Conservation (phyloP, 2,329 filamentous ascomycete genomes). For the Verruconis gallopava region DNA sequence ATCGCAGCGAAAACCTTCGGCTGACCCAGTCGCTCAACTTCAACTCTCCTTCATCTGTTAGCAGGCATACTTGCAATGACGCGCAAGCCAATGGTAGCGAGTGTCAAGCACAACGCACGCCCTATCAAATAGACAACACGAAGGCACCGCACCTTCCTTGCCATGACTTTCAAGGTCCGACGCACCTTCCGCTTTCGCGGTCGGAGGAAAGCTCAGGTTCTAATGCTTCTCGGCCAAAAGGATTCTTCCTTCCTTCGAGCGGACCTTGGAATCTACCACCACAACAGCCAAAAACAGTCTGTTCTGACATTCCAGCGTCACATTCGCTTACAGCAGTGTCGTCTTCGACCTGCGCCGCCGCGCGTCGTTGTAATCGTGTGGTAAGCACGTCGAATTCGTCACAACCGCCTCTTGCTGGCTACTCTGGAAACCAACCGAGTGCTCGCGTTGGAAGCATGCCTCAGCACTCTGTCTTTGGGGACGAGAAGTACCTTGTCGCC, state of each 20-base stretch:
- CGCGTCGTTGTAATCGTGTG: slow-evolving; percentile 1
- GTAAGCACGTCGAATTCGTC: slow-evolving; percentile 2
- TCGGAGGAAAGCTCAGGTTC: slow-evolving; percentile 2
- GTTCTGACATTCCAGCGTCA: background rate
- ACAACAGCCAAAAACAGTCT: slow-evolving; percentile 1
- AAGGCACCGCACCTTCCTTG: background rate
- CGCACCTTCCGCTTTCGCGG: slow-evolving; percentile 1
- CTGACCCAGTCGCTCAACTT: slow-evolving; percentile 3
- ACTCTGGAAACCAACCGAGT: slow-evolving; percentile 1
- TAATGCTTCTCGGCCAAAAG: background rate
- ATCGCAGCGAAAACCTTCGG: slow-evolving; percentile 4
- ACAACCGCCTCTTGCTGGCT: slow-evolving; percentile 1
- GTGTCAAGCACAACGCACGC: background rate
- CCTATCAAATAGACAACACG: background rate
- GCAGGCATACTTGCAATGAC: background rate
- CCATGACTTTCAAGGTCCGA: background rate
- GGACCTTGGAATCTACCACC: slow-evolving; percentile 3
- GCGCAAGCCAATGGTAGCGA: background rate
- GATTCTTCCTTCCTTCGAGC: background rate
- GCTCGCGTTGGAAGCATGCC: slow-evolving; percentile 5
- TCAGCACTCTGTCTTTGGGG: slow-evolving; percentile 7
- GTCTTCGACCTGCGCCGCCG: background rate
- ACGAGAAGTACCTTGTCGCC: slow-evolving; percentile 8
- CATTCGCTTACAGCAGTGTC: background rate
- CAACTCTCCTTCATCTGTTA: background rate